Conservation (phyloP, 371 early-diverging fungal genomes). For the Mortierella polycephala region DNA sequence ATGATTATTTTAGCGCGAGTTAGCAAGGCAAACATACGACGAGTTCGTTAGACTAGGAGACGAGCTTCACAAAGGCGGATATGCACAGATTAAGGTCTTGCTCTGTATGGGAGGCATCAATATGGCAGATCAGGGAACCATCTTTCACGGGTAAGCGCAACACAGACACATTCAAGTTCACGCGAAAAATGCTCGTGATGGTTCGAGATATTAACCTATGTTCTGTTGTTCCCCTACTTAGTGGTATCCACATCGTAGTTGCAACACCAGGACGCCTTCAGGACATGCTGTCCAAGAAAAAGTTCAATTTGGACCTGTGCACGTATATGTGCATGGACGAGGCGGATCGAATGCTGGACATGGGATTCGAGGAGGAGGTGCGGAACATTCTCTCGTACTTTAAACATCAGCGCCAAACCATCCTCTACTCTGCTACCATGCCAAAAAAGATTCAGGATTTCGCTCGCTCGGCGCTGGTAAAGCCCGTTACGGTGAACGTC, state of each 20-base stretch:
- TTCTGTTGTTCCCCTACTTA: slow-evolving; percentile 4
- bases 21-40: slow-evolving; percentile 89
- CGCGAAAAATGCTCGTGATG: neutral
- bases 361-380: slow-evolving; percentile 97
- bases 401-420: slow-evolving; percentile 89
- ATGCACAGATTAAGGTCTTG: slow-evolving; percentile 78
- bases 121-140: slow-evolving; percentile 85
- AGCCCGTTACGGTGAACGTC: slow-evolving; percentile 96
- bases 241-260: slow-evolving; percentile 83
- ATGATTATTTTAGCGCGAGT: slow-evolving; percentile 69
- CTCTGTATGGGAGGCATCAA: slow-evolving; percentile 97
- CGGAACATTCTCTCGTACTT: slow-evolving; percentile 93
- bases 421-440: slow-evolving; percentile 97
- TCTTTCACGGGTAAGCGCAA: slow-evolving; percentile 64
- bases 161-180: neutral
- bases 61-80: slow-evolving; percentile 71
- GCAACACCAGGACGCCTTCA: slow-evolving; percentile 97
- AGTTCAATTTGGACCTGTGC: slow-evolving; percentile 84
- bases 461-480: slow-evolving; percentile 88
- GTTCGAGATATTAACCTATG: neutral
- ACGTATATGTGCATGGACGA: slow-evolving; percentile 95
- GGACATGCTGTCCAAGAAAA: slow-evolving; percentile 84
- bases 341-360: slow-evolving; percentile 99
- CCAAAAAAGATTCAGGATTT: slow-evolving; percentile 98
- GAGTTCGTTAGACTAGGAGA: slow-evolving; percentile 74